Conservation (phyloP, 768 basidiomycete species). For the Russula sp. region DNA sequence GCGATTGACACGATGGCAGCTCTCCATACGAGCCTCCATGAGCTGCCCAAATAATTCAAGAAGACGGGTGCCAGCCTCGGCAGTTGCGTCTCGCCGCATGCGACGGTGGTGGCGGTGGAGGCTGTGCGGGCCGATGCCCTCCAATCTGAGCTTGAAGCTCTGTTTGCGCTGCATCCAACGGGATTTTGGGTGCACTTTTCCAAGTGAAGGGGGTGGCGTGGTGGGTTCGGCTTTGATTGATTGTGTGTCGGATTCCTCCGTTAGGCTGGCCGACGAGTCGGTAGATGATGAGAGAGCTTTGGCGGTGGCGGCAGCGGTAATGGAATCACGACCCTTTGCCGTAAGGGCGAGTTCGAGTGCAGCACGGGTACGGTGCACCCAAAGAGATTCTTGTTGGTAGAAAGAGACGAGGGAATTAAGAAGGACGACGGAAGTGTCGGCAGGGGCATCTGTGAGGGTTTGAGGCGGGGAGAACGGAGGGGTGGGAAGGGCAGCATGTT, state of each 20-base stretch:
- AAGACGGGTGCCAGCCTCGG: conserved; percentile 44
- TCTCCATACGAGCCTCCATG: conserved; percentile 70
- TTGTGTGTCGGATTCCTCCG: conserved; percentile 21
- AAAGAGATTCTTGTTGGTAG: conserved; percentile 65
- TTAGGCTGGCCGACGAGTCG: conserved; percentile 16
- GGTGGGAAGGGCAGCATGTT: conserved; percentile 25
- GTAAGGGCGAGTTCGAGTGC: conserved; percentile 45
- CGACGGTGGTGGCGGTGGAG: conserved; percentile 28
- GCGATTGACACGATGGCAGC: conserved; percentile 57
- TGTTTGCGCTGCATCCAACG: conserved; percentile 55
- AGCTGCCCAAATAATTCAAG: conserved; percentile 64
- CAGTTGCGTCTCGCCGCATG: conserved; percentile 19
- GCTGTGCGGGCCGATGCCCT: conserved; percentile 33
- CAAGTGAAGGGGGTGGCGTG: conserved; percentile 23
- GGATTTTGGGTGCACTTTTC: conserved; percentile 25
- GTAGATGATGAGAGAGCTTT: conserved; percentile 16
- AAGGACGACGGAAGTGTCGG: conserved; percentile 40
- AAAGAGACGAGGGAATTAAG: conserved; percentile 59
- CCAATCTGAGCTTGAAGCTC: conserved; percentile 46
- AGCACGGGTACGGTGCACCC: conserved; percentile 61
- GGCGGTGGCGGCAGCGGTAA: conserved; percentile 12
- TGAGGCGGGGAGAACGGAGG: conserved; percentile 28
- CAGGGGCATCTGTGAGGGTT: conserved; percentile 19
- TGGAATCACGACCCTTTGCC: conserved; percentile 23
- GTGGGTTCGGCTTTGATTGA: conserved; percentile 30